Evolutionary conservation across 441 rosid species (phyloP).

Genomic region (Adansonia grandidieri): DNA sequence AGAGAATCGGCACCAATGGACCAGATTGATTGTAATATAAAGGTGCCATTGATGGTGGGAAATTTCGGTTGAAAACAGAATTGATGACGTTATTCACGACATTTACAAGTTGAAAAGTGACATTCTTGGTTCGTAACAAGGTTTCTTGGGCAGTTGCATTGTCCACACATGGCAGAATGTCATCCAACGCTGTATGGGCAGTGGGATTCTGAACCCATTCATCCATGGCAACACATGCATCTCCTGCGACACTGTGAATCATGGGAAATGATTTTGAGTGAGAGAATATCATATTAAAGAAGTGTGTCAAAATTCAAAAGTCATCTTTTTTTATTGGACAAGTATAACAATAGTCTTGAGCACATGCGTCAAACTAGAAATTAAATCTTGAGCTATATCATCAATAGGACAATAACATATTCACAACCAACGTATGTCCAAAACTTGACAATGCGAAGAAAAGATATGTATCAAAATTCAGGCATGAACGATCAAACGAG

Average conservation of each 20-base stretch:
- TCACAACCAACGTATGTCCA: not conserved
- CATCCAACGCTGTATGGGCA: conserved; percentile 83
- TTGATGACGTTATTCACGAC: conserved; percentile 55
- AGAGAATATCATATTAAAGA: not conserved
- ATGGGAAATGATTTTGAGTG: conserved; percentile 13
- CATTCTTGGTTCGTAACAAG: conserved; percentile 58
- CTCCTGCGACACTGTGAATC: conserved; percentile 64
- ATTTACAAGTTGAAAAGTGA: conserved; percentile 56
- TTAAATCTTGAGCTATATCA: not conserved
- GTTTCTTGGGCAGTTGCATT: conserved; percentile 84
- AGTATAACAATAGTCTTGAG: not conserved
- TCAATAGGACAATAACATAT: not conserved
- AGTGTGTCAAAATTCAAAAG: not conserved
- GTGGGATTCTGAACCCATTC: conserved; percentile 85
- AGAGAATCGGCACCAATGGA: conserved; percentile 71
- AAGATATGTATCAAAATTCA: not conserved
- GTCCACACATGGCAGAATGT: conserved; percentile 89
- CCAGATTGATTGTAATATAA: conserved; percentile 88
- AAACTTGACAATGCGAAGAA: not conserved
- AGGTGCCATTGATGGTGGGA: conserved; percentile 47
- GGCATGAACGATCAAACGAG: not conserved
- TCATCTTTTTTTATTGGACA: not conserved
- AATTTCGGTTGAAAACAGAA: conserved; percentile 54
- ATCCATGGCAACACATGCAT: conserved; percentile 88
- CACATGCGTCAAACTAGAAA: not conserved